phyloP scores from a whole-genome alignment of 148 eudicot species.

The Chenopodium formosanum region DNA sequence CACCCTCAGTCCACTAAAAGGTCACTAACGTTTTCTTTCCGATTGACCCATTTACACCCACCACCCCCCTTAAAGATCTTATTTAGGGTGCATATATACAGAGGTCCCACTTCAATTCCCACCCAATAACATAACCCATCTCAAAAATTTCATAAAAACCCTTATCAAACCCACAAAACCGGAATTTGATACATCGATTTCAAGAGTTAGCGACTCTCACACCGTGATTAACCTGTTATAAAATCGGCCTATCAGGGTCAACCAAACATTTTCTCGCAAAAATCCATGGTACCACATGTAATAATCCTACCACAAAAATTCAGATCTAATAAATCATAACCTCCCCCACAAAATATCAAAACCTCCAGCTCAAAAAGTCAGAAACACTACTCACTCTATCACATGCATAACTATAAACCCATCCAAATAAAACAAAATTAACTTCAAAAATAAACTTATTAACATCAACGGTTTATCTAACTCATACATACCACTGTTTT shows the following conservation, averaged over 20 bases:
- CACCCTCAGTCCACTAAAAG: conserved; percentile 5
- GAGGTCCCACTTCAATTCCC: conserved; percentile 48
- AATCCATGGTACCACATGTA: no score
- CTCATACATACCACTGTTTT: conserved; percentile 45
- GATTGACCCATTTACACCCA: conserved; percentile 17
- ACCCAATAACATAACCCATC: conserved; percentile 12
- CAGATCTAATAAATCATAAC: conserved; percentile 30
- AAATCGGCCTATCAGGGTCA: no score
- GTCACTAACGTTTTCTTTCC: not conserved
- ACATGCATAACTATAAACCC: not conserved
- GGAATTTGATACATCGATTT: no score
- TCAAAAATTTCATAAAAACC: not conserved
- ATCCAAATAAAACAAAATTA: conserved; percentile 5
- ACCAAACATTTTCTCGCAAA: no score
- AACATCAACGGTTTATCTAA: no score
- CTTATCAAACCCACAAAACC: conserved; percentile 15
- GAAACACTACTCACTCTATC: not conserved
- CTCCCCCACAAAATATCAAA: conserved; percentile 22
- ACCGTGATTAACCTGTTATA: no score
- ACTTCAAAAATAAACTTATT: no score
- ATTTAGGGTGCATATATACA: conserved; percentile 25
- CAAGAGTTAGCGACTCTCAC: no score
- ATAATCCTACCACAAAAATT: conserved; percentile 7
- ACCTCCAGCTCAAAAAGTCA: not conserved
- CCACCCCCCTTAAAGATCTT: conserved; percentile 17